phyloP scores from a whole-genome alignment of 805 yeast genomes.

The Wickerhamomyces strasburgensis region DNA sequence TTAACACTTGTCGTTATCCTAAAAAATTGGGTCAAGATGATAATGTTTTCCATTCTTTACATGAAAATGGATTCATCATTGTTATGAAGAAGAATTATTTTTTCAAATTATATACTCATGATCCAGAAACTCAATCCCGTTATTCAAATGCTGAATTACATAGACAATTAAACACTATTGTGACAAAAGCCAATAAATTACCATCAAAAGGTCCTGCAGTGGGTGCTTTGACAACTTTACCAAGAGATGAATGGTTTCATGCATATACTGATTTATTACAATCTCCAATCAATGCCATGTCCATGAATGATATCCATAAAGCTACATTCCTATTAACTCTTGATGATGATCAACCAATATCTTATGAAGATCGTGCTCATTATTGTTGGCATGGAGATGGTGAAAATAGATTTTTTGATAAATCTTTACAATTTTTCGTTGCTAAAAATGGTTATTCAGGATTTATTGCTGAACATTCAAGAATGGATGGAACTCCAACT shows the following conservation, averaged over 20 bases:
- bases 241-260: constrained; percentile 76
- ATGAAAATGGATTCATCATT: constrained; percentile 57
- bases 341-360: constrained; percentile 67
- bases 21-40: constrained; percentile 51
- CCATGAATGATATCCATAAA: constrained; percentile 65
- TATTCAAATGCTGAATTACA: constrained; percentile 46
- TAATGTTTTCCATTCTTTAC: constrained; percentile 45
- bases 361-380: constrained; percentile 78
- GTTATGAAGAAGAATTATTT: constrained; percentile 74
- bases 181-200: constrained; percentile 28
- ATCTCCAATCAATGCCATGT: constrained; percentile 55
- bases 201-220: constrained; percentile 34
- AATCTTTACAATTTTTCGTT: constrained; percentile 81
- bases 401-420: constrained; percentile 83
- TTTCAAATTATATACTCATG: constrained; percentile 68
- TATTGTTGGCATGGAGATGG: constrained; percentile 97
- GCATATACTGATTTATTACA: constrained; percentile 53
- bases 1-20: constrained; percentile 86
- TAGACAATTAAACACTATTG: constrained; percentile 55
- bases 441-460: constrained; percentile 84
- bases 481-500: constrained; percentile 98
- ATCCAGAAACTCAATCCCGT: constrained; percentile 33
- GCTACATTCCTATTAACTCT: constrained; percentile 78
- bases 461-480: constrained; percentile 93
- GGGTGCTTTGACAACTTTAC: constrained; percentile 76